A percentile compares a stretch with the other conserved stretches of the same genome.
These are phyloP conservation scores for Chlamydomonas eustigma DNA, from an alignment of 139 green algal species.

Conservation along the genomic window DNA sequence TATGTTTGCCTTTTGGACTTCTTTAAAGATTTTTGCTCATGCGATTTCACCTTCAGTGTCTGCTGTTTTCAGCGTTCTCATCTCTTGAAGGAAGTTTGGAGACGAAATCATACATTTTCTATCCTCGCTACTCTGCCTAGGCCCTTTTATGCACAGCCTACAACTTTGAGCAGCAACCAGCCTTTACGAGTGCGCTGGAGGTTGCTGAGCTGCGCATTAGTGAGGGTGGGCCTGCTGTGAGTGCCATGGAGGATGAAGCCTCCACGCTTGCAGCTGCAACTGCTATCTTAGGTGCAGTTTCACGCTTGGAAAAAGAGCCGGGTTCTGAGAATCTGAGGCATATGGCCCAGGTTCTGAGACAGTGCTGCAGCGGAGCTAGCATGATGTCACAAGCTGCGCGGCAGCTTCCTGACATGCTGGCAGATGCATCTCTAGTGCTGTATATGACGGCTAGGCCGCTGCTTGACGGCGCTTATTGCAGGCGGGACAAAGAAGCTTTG, in stretches of 20 bases:
- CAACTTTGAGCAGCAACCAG: constrained; percentile 31
- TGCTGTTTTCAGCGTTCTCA: no score
- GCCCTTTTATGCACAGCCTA: constrained; percentile 42
- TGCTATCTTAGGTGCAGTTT: not conserved
- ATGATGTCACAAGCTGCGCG: not conserved
- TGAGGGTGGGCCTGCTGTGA: not conserved
- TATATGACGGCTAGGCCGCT: constrained; percentile 28
- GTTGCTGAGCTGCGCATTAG: constrained; percentile 18
- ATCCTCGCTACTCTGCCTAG: constrained; percentile 16
- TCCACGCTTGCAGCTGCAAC: not conserved
- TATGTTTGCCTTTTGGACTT: no score
- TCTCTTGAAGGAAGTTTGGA: no score
- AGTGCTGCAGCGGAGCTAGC: not conserved
- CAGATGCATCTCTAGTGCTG: constrained; percentile 34
- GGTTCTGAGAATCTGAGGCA: constrained; percentile 16
- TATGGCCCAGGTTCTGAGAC: constrained; percentile 2
- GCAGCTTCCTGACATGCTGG: constrained; percentile 30
- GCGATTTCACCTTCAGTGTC: no score
- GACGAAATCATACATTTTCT: not conserved
- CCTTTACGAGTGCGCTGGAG: constrained; percentile 28
- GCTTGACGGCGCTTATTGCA: constrained; percentile 36
- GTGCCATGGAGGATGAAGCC: not conserved
- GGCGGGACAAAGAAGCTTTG: constrained; percentile 22
- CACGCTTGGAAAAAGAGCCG: constrained; percentile 15
- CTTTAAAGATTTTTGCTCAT: no score